Base-by-base conservation (phyloP, 768 basidiomycete genomes). In the Neoboletus subvelutipes region DNA sequence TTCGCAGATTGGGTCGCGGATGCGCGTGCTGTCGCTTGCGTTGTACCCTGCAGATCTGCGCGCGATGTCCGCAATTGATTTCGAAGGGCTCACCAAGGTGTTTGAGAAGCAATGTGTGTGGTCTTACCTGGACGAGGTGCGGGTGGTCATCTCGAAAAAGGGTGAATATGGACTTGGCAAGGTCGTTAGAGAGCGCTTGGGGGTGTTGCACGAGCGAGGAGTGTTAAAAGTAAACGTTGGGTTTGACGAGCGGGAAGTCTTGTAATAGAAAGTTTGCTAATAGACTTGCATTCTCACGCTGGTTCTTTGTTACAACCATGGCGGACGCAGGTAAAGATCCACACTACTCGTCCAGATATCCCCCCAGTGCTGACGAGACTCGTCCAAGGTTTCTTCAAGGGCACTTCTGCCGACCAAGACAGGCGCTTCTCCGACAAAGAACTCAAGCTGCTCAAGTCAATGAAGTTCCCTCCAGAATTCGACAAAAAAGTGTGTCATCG, bases 351-450 rank as follows among this genome's bases (percentile, higher is more conserved):
- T 45, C 37, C 43, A 59, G 54, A 61, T 48, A 61, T 68, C 65
- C 0, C 0, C 12, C 8, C 12, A 29, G 37, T 24, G 9, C 34
- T 54, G n/a, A 55, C 29, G 15, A 62, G 66, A 57, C 5, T 34
- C 18, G 34, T 46, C 37, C 66, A 55, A 86, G 90, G 90, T 29
- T 92, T 92, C 72, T 92, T 93, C 86, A 92, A 91, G 74, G 91
- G 91, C 67, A 93, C 90, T 26, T 91, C 89, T 62, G 87, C 90
- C 33, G 91, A 92, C 78, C 90, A 94, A 73, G 92, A 94, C 72
- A 85, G 89, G 63, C 84, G 95, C 50, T 97, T 98, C 74, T 90
- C 90, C 29, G 92, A 98, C 82, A 97, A 98, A 77, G 94, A 96
- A 75, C 75, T 88, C 51, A 93, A 93, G 66, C 80, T 95, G 34